Base-by-base conservation (phyloP, 306 rosid species). In the Fragaria nilgerrensis region DNA sequence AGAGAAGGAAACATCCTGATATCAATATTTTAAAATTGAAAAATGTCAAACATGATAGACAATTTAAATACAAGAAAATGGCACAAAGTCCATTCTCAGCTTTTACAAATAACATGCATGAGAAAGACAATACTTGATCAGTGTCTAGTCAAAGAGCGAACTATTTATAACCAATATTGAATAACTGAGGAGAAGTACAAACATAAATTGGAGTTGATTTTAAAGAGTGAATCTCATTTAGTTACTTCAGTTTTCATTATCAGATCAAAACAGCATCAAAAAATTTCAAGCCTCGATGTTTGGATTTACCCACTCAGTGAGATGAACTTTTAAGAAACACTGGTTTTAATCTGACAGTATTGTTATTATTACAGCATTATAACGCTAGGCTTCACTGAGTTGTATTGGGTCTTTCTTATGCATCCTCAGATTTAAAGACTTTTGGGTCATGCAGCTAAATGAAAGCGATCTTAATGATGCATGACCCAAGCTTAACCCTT, bases 1-100 rank as follows among this genome's bases (percentile, higher is more conserved):
- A 23, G 97, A 87, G 90, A 92, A 95, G 81, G 82, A 72, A 81
- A 95, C 79, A 82, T 89, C 99, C 98, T 95, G 77, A 58, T 45
- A 47, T 73, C 75, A 79, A 86, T 66, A 78, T 82, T 45, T 66
- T 48, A 36, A 58, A 73, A 20, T 39, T 50, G 68, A 73, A 72
- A 66, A 63, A 80, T 5, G 29, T 53, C 39, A 77, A 19, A 77
- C 20, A 64, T 61, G 63, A 74, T 14, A 10, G 43, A 22, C 58
- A 45, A 23, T 11, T 10, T 10, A 15, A 13, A 53, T 13, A 52
- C 43, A 36, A 34, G 48, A 52, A 19, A 56, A 19, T 45, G n/a
- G 13, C 59, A 59, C 44, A 59, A 0, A 65, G 55, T 41, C 43
- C 44, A 59, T 59, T 0, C 11, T 43, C 69, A 27, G 20, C 27